phyloP scores from a whole-genome alignment of 352 stramenopile species.

The Globisporangium orthogonon region DNA sequence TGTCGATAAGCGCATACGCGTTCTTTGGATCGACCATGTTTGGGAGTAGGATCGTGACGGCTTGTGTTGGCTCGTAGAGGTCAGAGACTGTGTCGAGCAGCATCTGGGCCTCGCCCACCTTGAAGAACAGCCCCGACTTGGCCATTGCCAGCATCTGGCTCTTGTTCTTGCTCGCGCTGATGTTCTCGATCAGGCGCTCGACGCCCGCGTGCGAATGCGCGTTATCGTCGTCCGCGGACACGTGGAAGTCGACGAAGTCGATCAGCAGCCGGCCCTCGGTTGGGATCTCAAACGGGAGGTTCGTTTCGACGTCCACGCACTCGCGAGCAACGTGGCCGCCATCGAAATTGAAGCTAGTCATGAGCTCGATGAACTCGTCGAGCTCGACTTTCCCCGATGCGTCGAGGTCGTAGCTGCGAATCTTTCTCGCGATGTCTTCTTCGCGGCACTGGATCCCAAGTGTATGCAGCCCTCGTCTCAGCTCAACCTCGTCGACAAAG shows the following conservation, averaged over 20 bases:
- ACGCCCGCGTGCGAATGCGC: slow-evolving; percentile 61
- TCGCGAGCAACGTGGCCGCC: slow-evolving; percentile 35
- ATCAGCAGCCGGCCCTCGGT: slow-evolving; percentile 48
- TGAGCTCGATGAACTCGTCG: slow-evolving; percentile 74
- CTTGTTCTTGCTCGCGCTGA: slow-evolving; percentile 71
- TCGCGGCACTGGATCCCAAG: slow-evolving; percentile 44
- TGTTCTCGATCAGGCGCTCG: slow-evolving; percentile 72
- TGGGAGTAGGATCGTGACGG: slow-evolving; percentile 53
- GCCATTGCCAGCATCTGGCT: slow-evolving; percentile 75
- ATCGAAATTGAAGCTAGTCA: slow-evolving; percentile 60
- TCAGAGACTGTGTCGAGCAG: slow-evolving; percentile 63
- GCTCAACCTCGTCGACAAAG: slow-evolving; percentile 54
- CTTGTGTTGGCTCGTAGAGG: slow-evolving; percentile 54
- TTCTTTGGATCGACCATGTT: slow-evolving; percentile 71
- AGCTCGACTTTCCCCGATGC: slow-evolving; percentile 65
- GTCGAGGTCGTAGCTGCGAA: slow-evolving; percentile 71
- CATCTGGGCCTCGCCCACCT: slow-evolving; percentile 53
- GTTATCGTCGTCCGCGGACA: slow-evolving; percentile 57
- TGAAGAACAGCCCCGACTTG: slow-evolving; percentile 69
- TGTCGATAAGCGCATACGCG: slow-evolving; percentile 54
- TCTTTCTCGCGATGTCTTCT: slow-evolving; percentile 58
- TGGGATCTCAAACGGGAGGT: slow-evolving; percentile 52
- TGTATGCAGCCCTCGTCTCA: slow-evolving; percentile 42
- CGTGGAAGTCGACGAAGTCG: slow-evolving; percentile 75
- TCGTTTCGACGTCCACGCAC: slow-evolving; percentile 60